These are phyloP conservation scores for Abortiporus biennis DNA, from an alignment of 1,284 basidiomycete genomes.

Conservation along the genomic window DNA sequence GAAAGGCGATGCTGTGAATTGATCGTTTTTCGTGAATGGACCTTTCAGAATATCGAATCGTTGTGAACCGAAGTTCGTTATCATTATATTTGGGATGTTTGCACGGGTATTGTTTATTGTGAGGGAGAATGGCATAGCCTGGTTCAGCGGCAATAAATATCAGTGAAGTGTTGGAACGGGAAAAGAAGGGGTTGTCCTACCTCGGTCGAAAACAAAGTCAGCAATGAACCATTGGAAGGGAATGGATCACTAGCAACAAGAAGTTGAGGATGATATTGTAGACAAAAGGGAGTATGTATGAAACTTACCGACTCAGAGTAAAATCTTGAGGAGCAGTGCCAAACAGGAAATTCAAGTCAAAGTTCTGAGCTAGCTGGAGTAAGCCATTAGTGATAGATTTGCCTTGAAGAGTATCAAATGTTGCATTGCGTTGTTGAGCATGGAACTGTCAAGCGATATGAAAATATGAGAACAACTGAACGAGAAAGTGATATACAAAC, in stretches of 20 bases:
- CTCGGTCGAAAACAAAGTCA: slow-evolving; percentile 56
- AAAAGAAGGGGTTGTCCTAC: no score
- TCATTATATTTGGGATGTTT: slow-evolving; percentile 57
- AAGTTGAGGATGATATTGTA: background rate
- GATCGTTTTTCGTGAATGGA: slow-evolving; percentile 73
- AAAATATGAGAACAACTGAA: background rate
- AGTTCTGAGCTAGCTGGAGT: slow-evolving; percentile 41
- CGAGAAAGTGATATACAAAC: slow-evolving; percentile 25
- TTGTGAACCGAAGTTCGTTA: slow-evolving; percentile 67
- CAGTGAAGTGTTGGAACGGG: no score
- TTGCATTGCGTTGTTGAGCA: slow-evolving; percentile 32
- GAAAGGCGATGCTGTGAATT: slow-evolving; percentile 68
- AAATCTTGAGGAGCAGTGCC: slow-evolving; percentile 74
- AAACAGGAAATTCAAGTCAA: slow-evolving; percentile 48
- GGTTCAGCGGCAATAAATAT: no score
- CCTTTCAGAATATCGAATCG: slow-evolving; percentile 71
- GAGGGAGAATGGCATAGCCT: slow-evolving; percentile 51
- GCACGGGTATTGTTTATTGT: slow-evolving; percentile 56
- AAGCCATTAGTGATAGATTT: slow-evolving; percentile 49
- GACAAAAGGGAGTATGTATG: background rate
- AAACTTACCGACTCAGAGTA: slow-evolving; percentile 49
- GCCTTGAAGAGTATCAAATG: slow-evolving; percentile 55
- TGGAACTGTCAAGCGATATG: slow-evolving; percentile 45
- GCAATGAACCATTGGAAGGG: slow-evolving; percentile 57
- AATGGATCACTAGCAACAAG: slow-evolving; percentile 46